Base-by-base conservation (phyloP, 306 rosid species). In the Dalbergia cochinchinensis region DNA sequence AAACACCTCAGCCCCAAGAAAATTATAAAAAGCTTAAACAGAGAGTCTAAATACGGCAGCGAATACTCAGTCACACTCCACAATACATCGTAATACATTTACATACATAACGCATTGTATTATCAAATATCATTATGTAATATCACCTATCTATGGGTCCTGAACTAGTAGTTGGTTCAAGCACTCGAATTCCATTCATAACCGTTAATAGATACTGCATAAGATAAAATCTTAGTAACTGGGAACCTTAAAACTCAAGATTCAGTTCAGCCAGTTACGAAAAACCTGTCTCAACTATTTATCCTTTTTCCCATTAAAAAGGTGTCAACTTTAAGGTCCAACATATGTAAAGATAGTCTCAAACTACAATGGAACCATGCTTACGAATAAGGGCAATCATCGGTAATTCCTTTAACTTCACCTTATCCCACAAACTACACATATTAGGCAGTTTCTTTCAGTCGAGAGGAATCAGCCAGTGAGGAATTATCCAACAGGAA, bases 401-500 rank as follows among this genome's bases (percentile, higher is more conserved):
- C 33, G 39, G 6, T 22, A 20, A 55, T 74, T 81, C 63, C 55
- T 14, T 20, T 16, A 57, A 18, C 62, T 37, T 64, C 35, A 65
- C 16, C 64, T 50, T 22, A 77, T 53, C 57, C 57, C 45, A 57
- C 65, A 67, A 22, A 57, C 67, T 22, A 57, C 51, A 48, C 62
- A 63, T 64, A 20, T 6, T 37, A 63, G 44, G 71, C 47, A 64
- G 16, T 14, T 44, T 73, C 62, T 65, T 65, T 54, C 20, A 44
- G 54, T 55, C 64, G 22, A 45, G 15, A 34, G 35, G 53, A 8
- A 55, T 54, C 31, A 26, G 31, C 31, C 31, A 26, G 2, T 26
- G 3, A 34, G 45, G 69, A 72, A 58, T 64, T 74, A 65, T 61
- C 75, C 70, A 61, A 63, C 31, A 53, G 31, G 26, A 42, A 51